phyloP scores from a whole-genome alignment of 331 rosid species.

The Rhamnella rubrinervis region DNA sequence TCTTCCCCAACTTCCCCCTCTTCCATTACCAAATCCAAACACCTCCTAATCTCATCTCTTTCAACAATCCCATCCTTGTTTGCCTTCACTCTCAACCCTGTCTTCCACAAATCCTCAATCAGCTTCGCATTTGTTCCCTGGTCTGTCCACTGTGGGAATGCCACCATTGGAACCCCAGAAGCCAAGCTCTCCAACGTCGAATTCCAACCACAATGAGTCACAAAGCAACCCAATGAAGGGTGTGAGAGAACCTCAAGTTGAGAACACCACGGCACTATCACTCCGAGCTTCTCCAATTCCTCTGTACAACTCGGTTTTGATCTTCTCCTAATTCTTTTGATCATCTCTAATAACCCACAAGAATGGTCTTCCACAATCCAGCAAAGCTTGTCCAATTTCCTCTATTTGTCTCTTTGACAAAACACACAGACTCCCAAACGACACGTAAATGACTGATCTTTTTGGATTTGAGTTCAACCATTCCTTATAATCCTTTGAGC shows the following conservation, averaged over 20 bases:
- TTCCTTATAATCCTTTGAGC: constrained; percentile 12
- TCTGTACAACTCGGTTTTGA: constrained; percentile 20
- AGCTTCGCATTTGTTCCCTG: constrained; percentile 55
- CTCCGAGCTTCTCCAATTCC: constrained; percentile 23
- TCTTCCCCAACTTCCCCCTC: constrained; percentile 29
- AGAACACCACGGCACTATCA: constrained; percentile 46
- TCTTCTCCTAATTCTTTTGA: neutral
- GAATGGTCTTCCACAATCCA: constrained; percentile 33
- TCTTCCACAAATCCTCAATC: constrained; percentile 45
- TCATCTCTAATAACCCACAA: constrained; percentile 35
- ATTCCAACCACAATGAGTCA: constrained; percentile 69
- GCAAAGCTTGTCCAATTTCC: constrained; percentile 34
- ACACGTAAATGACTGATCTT: constrained; percentile 32
- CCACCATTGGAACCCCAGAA: constrained; percentile 56
- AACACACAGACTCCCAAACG: constrained; percentile 32
- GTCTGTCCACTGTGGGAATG: constrained; percentile 59
- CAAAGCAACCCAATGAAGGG: constrained; percentile 44
- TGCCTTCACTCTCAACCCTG: constrained; percentile 40
- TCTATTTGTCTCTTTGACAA: constrained; percentile 28
- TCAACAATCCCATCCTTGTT: constrained; percentile 39
- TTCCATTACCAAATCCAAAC: constrained; percentile 53
- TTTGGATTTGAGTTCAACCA: constrained; percentile 33
- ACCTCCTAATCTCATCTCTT: constrained; percentile 44
- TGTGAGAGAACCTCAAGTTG: constrained; percentile 51
- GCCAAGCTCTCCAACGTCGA: constrained; percentile 40